Evolutionary conservation across 73 alveolate species (phyloP).

Genomic region (Stentor coeruleus): DNA sequence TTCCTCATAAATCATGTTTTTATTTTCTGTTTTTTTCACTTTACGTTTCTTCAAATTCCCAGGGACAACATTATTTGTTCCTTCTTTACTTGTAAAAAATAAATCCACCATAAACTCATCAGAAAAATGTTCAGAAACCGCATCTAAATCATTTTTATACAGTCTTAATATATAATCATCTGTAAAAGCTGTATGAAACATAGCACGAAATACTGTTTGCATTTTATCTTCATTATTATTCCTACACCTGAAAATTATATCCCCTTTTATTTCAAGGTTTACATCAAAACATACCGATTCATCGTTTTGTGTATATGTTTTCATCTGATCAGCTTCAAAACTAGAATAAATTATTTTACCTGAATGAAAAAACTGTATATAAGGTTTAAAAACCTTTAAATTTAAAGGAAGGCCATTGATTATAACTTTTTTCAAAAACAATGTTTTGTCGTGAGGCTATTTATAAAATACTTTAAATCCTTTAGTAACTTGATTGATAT

Average conservation of each 20-base stretch:
- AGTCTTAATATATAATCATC: neutral
- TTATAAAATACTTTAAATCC: neutral
- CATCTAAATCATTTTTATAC: neutral
- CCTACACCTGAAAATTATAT: slow-evolving; percentile 7
- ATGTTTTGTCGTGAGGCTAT: neutral
- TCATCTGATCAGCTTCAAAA: neutral
- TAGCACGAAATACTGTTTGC: neutral
- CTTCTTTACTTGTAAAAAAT: neutral
- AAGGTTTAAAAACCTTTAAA: neutral
- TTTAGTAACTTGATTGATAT: neutral
- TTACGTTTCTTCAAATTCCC: neutral
- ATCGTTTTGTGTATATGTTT: neutral
- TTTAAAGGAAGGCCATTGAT: neutral
- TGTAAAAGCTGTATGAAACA: slow-evolving; percentile 14
- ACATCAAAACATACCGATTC: neutral
- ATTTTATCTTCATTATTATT: neutral
- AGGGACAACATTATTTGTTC: neutral
- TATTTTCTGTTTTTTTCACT: neutral
- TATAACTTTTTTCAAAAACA: neutral
- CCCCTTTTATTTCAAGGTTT: neutral
- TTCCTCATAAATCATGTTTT: neutral
- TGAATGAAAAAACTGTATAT: neutral
- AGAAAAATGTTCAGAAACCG: neutral
- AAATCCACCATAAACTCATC: slow-evolving; percentile 20
- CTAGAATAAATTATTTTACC: neutral